Conservation (phyloP, 2,329 filamentous ascomycete genomes). For the Ophiostoma himal-ulmi region DNA sequence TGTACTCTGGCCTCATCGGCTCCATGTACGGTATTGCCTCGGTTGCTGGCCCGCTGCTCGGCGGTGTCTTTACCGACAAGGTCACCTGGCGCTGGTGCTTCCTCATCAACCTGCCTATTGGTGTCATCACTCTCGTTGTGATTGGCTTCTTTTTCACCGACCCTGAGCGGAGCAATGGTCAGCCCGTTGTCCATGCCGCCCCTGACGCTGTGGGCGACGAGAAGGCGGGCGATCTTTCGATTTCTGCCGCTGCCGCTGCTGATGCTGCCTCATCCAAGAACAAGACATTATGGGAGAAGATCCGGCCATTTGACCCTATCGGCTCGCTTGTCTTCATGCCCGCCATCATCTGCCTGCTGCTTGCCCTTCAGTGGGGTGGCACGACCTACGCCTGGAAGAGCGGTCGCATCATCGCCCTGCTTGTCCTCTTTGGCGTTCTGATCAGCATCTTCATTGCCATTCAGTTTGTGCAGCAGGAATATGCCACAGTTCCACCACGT, state of each 20-base stretch:
- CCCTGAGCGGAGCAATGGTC: slow-evolving; percentile 20
- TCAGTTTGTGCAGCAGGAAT: slow-evolving; percentile 34
- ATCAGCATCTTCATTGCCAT: slow-evolving; percentile 31
- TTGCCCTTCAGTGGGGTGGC: slow-evolving; percentile 44
- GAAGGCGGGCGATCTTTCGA: background rate
- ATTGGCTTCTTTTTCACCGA: slow-evolving; percentile 26
- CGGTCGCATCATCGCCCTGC: slow-evolving; percentile 34
- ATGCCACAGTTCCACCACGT: slow-evolving; percentile 39
- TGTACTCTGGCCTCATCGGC: slow-evolving; percentile 34
- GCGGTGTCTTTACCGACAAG: slow-evolving; percentile 29
- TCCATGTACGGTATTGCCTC: slow-evolving; percentile 40
- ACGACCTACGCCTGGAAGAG: slow-evolving; percentile 27
- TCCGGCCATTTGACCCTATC: slow-evolving; percentile 24
- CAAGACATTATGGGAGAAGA: slow-evolving; percentile 25
- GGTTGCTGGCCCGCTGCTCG: slow-evolving; percentile 28
- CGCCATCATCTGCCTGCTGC: slow-evolving; percentile 38
- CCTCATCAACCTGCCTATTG: slow-evolving; percentile 33
- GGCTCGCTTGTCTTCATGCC: slow-evolving; percentile 26
- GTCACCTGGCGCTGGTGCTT: slow-evolving; percentile 35
- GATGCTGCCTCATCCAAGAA: background rate
- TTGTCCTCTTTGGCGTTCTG: slow-evolving; percentile 35
- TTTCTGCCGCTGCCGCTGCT: background rate
- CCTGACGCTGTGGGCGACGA: background rate
- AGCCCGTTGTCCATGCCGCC: slow-evolving; percentile 5
- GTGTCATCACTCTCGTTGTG: slow-evolving; percentile 28